Base-by-base conservation (phyloP, 805 yeast species). In the Helenozyma rhizophorensis region DNA sequence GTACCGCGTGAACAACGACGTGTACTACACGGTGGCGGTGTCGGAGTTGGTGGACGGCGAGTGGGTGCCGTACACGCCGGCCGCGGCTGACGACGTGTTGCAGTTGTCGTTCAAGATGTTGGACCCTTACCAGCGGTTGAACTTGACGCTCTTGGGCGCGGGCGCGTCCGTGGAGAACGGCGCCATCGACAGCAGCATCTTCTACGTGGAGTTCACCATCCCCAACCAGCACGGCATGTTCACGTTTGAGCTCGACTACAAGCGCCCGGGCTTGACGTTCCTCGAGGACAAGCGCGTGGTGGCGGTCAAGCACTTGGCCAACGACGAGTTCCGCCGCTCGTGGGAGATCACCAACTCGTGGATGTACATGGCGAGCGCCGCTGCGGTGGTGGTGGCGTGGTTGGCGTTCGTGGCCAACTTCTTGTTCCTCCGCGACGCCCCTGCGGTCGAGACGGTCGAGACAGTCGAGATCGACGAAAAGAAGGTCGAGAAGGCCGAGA, bases 181-280 rank as follows among this genome's bases (percentile, higher is more conserved):
- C 9, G 58, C 64, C 4, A 58, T 70, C n/a, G 80, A 78, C 50
- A 51, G 70, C 24, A 62, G 55, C 29, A 54, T 65, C 13, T 80
- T 76, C 50, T 62, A 60, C 14, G 66, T 74, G 13, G 60, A 65
- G 32, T 87, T 93, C 60, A 72, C 71, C 28, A 61, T 87, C 23
- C 99, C 99, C 14, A 97, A 90, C 58, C 96, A 88, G 52, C 96
- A 93, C 60, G 99, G 99, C 36, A 83, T 93, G 74, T 93, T 88
- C 65, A 84, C 96, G 2, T 88, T 85, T 56, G 71, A 72, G 40
- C 70, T 83, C 28, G 82, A 83, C 49, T 89, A 89, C 66, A 74
- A 74, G 56, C 78, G 95, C 53, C 67, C 75, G 10, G 97, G 97
- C 5, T 69, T 71, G 48, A 69, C 84, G 15, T 88, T 69, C 58